Base-by-base conservation (phyloP, 371 early-diverging fungal species). In the Smittium mucronatum region DNA sequence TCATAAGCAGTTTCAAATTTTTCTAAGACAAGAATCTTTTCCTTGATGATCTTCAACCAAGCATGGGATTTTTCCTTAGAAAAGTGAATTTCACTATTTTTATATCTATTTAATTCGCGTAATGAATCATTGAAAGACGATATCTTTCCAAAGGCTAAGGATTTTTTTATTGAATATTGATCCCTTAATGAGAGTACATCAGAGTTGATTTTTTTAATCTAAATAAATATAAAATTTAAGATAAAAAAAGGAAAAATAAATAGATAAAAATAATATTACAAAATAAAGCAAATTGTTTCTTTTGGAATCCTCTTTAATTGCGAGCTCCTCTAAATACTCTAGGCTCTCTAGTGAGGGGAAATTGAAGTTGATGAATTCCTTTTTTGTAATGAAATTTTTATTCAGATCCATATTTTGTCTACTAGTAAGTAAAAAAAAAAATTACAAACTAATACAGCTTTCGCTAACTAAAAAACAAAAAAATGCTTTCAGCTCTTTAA, bases 311-410 rank as follows among this genome's bases (percentile, higher is more conserved):
- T 67, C 67, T 2, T 35, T 26, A n/a, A 5, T 5, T 21, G 47
- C 26, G 21, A 36, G 28, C 2, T 67, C 36, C 16, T 67, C 57
- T 11, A 67, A 1, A 8, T 36, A 28, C 17, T 35, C 36, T 57
- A 67, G 28, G 28, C 47, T 47, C 21, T 67, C 67, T 25, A 67
- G 36, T 2, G 67, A 67, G n/a, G 34, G 25, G 17, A 67, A 67
- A 17, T 34, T 35, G 29, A 36, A 25, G 67, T 67, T n/a, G n/a
- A n/a, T n/a, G n/a, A n/a, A n/a, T n/a, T n/a, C n/a, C n/a, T n/a
- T n/a, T n/a, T n/a, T n/a, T n/a, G n/a, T n/a, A n/a, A n/a, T n/a
- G n/a, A n/a, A n/a, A n/a, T n/a, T n/a, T n/a, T n/a, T n/a, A n/a
- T n/a, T n/a, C n/a, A n/a, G n/a, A n/a, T n/a, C n/a, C n/a, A n/a